These are phyloP conservation scores for Colletotrichum gloeosporioides DNA, from an alignment of 2,329 filamentous ascomycete species.

Conservation along the genomic window DNA sequence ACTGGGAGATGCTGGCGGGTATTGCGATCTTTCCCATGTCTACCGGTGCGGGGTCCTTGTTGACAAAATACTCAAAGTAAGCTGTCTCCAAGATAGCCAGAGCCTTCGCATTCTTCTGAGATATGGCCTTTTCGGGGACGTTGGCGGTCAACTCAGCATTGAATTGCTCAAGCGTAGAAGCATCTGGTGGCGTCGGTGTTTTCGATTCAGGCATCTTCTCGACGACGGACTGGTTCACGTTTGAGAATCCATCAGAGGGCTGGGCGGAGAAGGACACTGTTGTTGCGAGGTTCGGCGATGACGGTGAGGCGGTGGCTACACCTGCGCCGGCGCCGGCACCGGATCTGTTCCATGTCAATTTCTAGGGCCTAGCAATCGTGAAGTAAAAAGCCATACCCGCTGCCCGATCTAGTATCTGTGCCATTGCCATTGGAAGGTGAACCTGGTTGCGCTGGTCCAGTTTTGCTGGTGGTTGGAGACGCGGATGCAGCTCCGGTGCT, in stretches of 20 bases:
- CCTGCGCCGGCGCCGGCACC: not conserved
- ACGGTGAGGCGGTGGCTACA: not conserved
- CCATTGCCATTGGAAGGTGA: not conserved
- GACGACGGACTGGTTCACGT: not conserved
- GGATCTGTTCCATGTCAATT: not conserved
- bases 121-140: not conserved
- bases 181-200: not conserved
- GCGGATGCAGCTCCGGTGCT: not conserved
- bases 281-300: not conserved
- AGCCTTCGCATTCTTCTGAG: not conserved
- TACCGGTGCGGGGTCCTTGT: not conserved
- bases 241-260: constrained; percentile 1
- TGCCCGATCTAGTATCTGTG: not conserved
- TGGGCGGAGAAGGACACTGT: not conserved
- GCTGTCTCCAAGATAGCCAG: constrained; percentile 15
- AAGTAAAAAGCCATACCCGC: not conserved
- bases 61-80: constrained; percentile 16
- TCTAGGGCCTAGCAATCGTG: not conserved
- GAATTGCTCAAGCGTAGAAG: not conserved
- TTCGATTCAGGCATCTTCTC: constrained; percentile 2
- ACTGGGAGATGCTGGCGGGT: not conserved
- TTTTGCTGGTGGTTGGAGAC: not conserved
- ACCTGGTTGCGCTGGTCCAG: not conserved
- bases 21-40: not conserved
- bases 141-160: constrained; percentile 4